Percentiles rank a stretch among this genome's conserved stretches.
Conservation (phyloP, 306 rosid genomes). For the Cucumis hystrix region DNA sequence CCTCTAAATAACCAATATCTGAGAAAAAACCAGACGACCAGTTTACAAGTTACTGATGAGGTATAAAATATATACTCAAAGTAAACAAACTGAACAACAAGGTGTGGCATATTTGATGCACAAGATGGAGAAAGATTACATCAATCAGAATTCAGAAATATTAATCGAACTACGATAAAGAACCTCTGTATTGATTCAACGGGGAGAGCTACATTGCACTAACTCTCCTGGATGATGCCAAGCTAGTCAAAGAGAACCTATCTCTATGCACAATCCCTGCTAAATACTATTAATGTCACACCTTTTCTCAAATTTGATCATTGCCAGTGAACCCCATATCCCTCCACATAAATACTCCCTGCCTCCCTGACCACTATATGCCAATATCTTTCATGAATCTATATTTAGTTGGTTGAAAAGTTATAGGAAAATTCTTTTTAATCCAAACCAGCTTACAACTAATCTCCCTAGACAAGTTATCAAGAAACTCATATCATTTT, state of each 20-base stretch:
- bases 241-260: background rate
- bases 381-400: no score
- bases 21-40: slow-evolving; percentile 3
- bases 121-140: background rate
- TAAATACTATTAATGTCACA: background rate
- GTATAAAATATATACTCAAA: background rate
- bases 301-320: background rate
- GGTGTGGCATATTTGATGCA: background rate
- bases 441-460: background rate
- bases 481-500: background rate
- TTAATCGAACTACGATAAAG: background rate
- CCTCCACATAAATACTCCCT: background rate
- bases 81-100: background rate
- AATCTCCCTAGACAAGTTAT: background rate
- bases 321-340: background rate
- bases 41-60: background rate
- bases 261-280: background rate
- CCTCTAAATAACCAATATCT: slow-evolving; percentile 84
- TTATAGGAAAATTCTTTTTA: background rate
- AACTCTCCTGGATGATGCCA: background rate
- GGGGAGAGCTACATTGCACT: background rate
- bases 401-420: background rate
- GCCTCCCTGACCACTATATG: background rate
- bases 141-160: background rate
- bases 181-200: background rate